A percentile compares a stretch with the other conserved stretches of the same genome.
Evolutionary conservation across 306 rosid genomes (phyloP).

Genomic region (Benincasa hispida): DNA sequence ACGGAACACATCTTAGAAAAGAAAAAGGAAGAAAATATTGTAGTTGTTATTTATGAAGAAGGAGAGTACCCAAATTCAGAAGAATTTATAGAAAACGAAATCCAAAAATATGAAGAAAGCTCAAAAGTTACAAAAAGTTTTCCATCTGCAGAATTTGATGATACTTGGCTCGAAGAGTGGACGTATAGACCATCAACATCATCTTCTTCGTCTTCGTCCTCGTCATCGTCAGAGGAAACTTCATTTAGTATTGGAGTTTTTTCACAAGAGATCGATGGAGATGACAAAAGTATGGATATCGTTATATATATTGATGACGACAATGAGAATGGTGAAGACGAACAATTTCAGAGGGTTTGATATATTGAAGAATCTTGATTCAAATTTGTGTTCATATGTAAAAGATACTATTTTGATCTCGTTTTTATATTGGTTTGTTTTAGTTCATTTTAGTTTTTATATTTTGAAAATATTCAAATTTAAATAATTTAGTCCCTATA

Average conservation of each 20-base stretch:
- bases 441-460: too few species aligned
- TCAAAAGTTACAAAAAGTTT: too few species aligned
- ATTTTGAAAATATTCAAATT: too few species aligned
- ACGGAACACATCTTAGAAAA: background rate
- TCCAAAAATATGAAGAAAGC: background rate
- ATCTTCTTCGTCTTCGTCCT: background rate
- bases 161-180: background rate
- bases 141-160: background rate
- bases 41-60: background rate
- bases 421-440: too few species aligned
- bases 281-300: background rate
- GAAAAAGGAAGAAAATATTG: background rate
- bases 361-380: background rate
- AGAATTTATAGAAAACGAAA: background rate
- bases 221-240: background rate
- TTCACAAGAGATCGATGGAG: background rate
- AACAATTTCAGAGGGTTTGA: background rate
- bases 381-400: background rate
- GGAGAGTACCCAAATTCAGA: background rate
- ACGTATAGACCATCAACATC: background rate
- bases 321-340: background rate
- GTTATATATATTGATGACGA: background rate
- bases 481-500: too few species aligned
- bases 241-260: background rate
- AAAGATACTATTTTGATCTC: too few species aligned